These are phyloP conservation scores for Cadophora sp. DNA, from an alignment of 2,329 filamentous ascomycete genomes.

Conservation along the genomic window DNA sequence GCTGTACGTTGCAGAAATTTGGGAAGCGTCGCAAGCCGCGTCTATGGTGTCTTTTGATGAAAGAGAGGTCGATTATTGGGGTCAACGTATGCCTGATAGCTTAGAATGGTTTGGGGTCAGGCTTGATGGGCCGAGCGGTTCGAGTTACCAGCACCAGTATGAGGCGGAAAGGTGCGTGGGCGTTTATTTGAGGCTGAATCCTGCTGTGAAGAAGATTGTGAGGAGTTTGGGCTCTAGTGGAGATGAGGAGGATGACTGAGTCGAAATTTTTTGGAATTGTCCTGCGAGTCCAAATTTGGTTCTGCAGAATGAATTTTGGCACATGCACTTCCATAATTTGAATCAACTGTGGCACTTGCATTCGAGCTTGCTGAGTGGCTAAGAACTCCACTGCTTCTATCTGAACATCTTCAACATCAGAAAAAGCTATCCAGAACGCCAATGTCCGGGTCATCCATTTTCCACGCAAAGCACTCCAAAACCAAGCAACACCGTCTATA, in stretches of 20 bases:
- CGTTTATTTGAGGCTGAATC: conserved; percentile 4
- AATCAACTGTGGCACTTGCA: no score
- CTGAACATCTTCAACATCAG: not conserved
- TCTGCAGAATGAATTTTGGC: no score
- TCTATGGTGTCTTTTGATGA: not conserved
- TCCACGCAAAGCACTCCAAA: not conserved
- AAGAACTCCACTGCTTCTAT: not conserved
- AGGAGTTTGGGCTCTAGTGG: not conserved
- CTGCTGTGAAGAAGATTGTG: conserved; percentile 1
- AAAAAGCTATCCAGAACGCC: not conserved
- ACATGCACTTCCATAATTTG: no score
- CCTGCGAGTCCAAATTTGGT: no score
- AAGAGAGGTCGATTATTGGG: not conserved
- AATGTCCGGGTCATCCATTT: not conserved
- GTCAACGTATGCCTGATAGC: not conserved
- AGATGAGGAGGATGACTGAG: not conserved
- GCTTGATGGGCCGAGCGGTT: not conserved
- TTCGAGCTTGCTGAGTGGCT: not conserved
- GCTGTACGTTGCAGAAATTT: not conserved
- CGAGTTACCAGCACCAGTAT: not conserved
- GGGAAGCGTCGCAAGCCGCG: not conserved
- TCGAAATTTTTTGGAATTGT: not conserved
- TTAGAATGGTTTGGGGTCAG: conserved; percentile 5
- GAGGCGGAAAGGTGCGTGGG: not conserved
- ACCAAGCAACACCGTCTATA: not conserved